phyloP scores from a whole-genome alignment of 331 rosid genomes.

The Malus hybrid region DNA sequence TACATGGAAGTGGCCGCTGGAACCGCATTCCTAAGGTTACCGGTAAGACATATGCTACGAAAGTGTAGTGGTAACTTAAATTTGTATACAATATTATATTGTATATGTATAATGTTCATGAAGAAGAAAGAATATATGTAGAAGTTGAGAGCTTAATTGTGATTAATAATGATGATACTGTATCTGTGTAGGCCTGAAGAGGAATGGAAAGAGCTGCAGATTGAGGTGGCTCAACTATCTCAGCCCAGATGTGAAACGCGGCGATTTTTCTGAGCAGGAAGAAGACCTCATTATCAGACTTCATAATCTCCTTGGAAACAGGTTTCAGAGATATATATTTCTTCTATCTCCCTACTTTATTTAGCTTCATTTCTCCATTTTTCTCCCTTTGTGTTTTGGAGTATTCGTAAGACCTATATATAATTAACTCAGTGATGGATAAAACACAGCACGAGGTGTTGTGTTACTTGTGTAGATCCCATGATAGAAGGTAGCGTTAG shows the following conservation, averaged over 20 bases:
- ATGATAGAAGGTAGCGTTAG: background rate
- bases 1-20: conserved; percentile 19
- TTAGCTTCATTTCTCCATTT: background rate
- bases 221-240: conserved; percentile 32
- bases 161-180: background rate
- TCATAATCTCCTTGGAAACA: conserved; percentile 32
- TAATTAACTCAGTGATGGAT: background rate
- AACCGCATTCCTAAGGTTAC: conserved; percentile 18
- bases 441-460: too few relatives aligned
- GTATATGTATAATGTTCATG: too few relatives aligned
- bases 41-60: background rate
- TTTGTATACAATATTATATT: too few relatives aligned
- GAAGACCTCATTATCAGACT: conserved; percentile 18
- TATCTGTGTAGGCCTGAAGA: conserved; percentile 8
- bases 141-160: too few relatives aligned
- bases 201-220: conserved; percentile 27
- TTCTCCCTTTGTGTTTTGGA: background rate
- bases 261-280: conserved; percentile 25
- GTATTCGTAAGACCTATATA: too few relatives aligned
- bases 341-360: background rate
- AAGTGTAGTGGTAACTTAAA: too few relatives aligned
- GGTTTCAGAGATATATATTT: conserved; percentile 1
- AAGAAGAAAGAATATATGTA: too few relatives aligned
- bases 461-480: background rate
- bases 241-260: conserved; percentile 26